These are phyloP conservation scores for Penicillium silybi DNA, from an alignment of 495 filamentous ascomycete species.

Conservation along the genomic window DNA sequence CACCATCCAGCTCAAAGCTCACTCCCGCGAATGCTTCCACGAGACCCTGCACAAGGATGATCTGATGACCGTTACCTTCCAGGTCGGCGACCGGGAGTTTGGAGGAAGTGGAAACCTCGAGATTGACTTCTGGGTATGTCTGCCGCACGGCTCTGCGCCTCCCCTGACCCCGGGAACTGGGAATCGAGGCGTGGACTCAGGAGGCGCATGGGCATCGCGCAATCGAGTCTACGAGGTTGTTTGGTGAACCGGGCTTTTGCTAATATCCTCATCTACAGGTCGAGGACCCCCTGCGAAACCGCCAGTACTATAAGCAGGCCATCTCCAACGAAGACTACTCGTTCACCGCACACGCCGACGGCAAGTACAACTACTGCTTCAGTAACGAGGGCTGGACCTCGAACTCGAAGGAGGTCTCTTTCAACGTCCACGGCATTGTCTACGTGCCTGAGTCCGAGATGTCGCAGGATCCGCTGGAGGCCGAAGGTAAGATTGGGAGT, in stretches of 20 bases:
- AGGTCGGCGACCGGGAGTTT: conserved; percentile 96
- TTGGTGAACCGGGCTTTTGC: neutral
- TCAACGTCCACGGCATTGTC: conserved; percentile 98
- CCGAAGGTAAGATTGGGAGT: conserved; percentile 58
- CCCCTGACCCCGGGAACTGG: neutral
- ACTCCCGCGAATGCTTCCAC: conserved; percentile 96
- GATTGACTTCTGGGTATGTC: conserved; percentile 93
- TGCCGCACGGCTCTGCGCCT: neutral
- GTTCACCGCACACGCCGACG: conserved; percentile 80
- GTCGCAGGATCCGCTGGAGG: conserved; percentile 82
- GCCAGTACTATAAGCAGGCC: conserved; percentile 72
- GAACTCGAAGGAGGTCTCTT: conserved; percentile 92
- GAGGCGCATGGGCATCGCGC: neutral
- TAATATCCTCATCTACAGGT: conserved; percentile 47
- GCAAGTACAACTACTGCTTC: conserved; percentile 95
- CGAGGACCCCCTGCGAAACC: conserved; percentile 68
- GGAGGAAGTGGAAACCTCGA: conserved; percentile 92
- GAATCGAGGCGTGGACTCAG: neutral
- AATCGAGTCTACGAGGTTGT: neutral
- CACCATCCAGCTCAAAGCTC: conserved; percentile 90
- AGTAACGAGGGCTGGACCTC: conserved; percentile 95
- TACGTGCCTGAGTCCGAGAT: conserved; percentile 89
- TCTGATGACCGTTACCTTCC: conserved; percentile 97
- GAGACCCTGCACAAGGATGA: conserved; percentile 89
- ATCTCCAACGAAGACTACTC: conserved; percentile 89